Evolutionary conservation across 257 asterid genomes (phyloP).

Genomic region (Ligustrum vulgare): DNA sequence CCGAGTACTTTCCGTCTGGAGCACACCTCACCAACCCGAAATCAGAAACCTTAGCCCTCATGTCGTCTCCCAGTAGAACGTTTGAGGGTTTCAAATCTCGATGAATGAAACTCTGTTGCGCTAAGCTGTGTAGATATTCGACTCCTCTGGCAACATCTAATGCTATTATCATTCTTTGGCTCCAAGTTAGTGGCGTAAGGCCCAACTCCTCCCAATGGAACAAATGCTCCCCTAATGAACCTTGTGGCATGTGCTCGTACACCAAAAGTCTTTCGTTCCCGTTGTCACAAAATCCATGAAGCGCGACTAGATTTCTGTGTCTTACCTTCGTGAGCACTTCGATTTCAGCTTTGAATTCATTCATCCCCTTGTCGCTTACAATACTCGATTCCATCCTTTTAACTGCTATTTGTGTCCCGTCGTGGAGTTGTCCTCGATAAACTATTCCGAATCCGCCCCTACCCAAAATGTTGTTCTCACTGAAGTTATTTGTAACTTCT

Average conservation of each 20-base stretch:
- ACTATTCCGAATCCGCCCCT: slow-evolving; percentile 87
- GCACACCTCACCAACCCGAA: slow-evolving; percentile 85
- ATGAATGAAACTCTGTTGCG: slow-evolving; percentile 84
- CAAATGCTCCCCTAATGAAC: slow-evolving; percentile 67
- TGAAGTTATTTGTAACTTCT: slow-evolving; percentile 67
- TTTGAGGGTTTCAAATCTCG: slow-evolving; percentile 90
- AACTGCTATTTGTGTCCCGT: slow-evolving; percentile 77
- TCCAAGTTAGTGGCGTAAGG: slow-evolving; percentile 60
- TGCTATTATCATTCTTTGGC: slow-evolving; percentile 67
- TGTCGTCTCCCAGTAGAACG: slow-evolving; percentile 74
- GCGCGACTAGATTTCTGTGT: slow-evolving; percentile 74
- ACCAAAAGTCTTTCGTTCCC: slow-evolving; percentile 77
- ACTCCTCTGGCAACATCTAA: slow-evolving; percentile 91
- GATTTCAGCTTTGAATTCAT: slow-evolving; percentile 82
- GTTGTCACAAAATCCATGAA: slow-evolving; percentile 73
- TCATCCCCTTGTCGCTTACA: slow-evolving; percentile 48
- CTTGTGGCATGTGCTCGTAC: slow-evolving; percentile 89
- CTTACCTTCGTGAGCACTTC: slow-evolving; percentile 80
- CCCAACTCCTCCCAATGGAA: slow-evolving; percentile 38
- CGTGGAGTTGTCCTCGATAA: slow-evolving; percentile 63
- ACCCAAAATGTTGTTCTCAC: slow-evolving; percentile 55
- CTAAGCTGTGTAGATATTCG: slow-evolving; percentile 79
- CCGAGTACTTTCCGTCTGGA: slow-evolving; percentile 56
- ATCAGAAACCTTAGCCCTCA: slow-evolving; percentile 94
- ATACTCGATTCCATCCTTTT: slow-evolving; percentile 71